Evolutionary conservation across 2,329 filamentous ascomycete genomes (phyloP).

Genomic region (Paecilomyces sp.): DNA sequence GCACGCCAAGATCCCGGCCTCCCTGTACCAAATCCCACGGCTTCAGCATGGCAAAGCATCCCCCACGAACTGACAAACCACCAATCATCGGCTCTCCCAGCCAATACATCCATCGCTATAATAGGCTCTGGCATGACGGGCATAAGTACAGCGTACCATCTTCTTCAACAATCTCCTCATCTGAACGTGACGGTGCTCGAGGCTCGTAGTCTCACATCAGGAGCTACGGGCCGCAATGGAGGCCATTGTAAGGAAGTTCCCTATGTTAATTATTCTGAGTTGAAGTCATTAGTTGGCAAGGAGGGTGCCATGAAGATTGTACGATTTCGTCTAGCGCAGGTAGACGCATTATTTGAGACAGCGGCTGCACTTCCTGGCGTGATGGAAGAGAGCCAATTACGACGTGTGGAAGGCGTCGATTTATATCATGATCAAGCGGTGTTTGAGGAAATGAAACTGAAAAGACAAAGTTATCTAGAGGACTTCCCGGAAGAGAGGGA

Average conservation of each 20-base stretch:
- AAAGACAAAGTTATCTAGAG: slow-evolving; percentile 1
- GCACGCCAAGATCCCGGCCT: slow-evolving; percentile 24
- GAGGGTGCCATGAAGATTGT: slow-evolving; percentile 29
- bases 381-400: background rate
- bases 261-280: slow-evolving; percentile 74
- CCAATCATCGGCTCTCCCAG: slow-evolving; percentile 19
- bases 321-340: slow-evolving; percentile 18
- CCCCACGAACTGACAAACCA: slow-evolving; percentile 22
- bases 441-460: slow-evolving; percentile 3
- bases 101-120: slow-evolving; percentile 20
- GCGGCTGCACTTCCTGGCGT: slow-evolving; percentile 1
- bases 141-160: slow-evolving; percentile 22
- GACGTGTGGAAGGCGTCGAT: slow-evolving; percentile 7
- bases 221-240: slow-evolving; percentile 32
- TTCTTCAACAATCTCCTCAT: slow-evolving; percentile 18
- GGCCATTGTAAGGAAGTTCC: slow-evolving; percentile 50
- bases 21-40: slow-evolving; percentile 28
- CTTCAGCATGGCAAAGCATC: slow-evolving; percentile 29
- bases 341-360: slow-evolving; percentile 7
- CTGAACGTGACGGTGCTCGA: slow-evolving; percentile 26
- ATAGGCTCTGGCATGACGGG: slow-evolving; percentile 32
- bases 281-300: slow-evolving; percentile 41
- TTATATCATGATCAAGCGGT: slow-evolving; percentile 5
- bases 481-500: slow-evolving; percentile 7
- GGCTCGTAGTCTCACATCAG: slow-evolving; percentile 27